Base-by-base conservation (phyloP, 305 asterid species). In the Caryopteris hybrid region DNA sequence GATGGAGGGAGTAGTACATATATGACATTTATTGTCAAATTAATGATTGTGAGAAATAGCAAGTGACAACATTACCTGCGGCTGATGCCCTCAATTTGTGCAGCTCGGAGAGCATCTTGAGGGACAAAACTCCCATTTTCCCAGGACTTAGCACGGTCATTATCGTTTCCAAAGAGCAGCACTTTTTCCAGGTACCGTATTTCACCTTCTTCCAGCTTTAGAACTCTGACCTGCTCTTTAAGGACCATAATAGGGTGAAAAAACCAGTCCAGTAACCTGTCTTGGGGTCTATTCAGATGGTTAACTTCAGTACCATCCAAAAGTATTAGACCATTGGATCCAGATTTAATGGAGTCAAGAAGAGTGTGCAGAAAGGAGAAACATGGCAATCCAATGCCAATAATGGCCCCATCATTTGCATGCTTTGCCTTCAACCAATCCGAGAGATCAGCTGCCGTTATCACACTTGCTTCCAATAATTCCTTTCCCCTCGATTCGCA, bases 241-340 rank as follows among this genome's bases (percentile, higher is more conserved):
- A 94, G 90, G 57, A 91, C 91, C 81, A 94, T 64, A 29, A 89
- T 50, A 2, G 99, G 99, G 36, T 94, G 89, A 64, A 94, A 94
- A 73, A 94, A 91, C 98, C 98, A 91, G 75, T 94, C 99, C 74
- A 89, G 31, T 33, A 91, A 69, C 67, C 93, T 82, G 79, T 89
- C 96, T 47, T 86, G 96, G 6, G 99, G 99, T 64, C 96, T 77
- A 66, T 91, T 94, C 56, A 85, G 78, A 69, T 86, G 81, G 63
- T 86, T 94, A 38, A 94, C 85, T 64, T 94, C 98, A 6, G 89
- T 79, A 20, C 84, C 87, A 29, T 91, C 99, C 43, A 75, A 22
- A 52, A 94, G 88, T 58, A 89, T 29, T 8, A 91, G 58, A 64
- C 99, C 98, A 6, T 73, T 71, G 1, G 95, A 91, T 36, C 92